These are phyloP conservation scores for Trapa incisa DNA, from an alignment of 345 rosid species.

Conservation along the genomic window DNA sequence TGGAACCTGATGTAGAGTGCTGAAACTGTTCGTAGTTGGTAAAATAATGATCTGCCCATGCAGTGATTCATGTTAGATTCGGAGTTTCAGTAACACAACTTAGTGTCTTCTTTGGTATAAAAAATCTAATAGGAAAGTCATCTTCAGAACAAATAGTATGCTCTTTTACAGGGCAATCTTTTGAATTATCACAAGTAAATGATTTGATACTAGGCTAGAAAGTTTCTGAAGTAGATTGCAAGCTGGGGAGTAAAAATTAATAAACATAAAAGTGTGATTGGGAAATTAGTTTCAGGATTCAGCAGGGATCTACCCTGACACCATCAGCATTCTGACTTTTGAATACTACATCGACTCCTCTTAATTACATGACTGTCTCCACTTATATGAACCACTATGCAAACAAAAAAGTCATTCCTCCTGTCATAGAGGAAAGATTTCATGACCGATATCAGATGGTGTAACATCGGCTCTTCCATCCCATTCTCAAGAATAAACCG, in stretches of 20 bases:
- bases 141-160: background rate
- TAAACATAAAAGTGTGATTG: too few relatives aligned
- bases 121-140: background rate
- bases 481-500: background rate
- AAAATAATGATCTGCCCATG: constrained; percentile 39
- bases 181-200: background rate
- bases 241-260: background rate
- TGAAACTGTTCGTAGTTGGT: constrained; percentile 26
- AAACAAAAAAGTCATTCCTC: background rate
- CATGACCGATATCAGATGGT: background rate
- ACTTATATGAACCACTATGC: background rate
- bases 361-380: background rate
- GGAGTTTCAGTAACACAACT: background rate
- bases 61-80: background rate
- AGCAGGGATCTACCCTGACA: background rate
- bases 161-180: background rate
- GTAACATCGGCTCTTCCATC: background rate
- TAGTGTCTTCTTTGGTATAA: background rate
- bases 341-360: background rate
- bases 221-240: background rate
- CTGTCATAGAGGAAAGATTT: background rate
- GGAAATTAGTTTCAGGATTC: background rate
- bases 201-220: background rate
- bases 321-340: background rate
- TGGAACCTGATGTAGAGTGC: constrained; percentile 76